Base-by-base conservation (phyloP, 805 yeast species). In the Millerozyma miso region DNA sequence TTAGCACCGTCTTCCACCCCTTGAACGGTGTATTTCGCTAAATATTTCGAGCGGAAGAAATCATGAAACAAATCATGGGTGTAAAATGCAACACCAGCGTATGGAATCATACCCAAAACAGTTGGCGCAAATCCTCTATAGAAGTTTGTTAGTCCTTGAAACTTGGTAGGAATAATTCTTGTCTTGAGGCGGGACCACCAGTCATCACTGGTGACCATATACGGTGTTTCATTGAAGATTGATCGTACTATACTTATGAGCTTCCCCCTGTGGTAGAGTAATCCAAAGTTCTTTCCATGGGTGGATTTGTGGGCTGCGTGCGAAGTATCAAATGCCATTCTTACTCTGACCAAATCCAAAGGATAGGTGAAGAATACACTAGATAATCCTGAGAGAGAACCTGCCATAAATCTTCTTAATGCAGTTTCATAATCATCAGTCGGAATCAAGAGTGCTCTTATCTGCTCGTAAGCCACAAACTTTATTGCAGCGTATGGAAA, bases 401-500 rank as follows among this genome's bases (percentile, higher is more conserved):
- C 99, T 4, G 97, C 86, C 56, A 86, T 53, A 46, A 90, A 72
- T 49, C 99, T 71, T 54, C 98, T 77, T 31, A 75, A 67, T 3
- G 86, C 88, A 1, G 96, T 87, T 60, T 93, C 99, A 55, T 80
- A 77, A 10, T 68, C 67, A 44, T 79, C 83, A 40, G 75, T 69
- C 2, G 96, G 96, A 40, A 93, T 93, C 46, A 93, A 63, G 1
- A 85, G 42, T 10, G 86, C 73, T 47, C 99, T 68, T 38, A 90
- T 80, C 62, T 93, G 98, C 65, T 93, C 99, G 63, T 93, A 93
- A 7, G 95, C 90, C 13, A 93, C 96, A 62, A 91, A 93, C 61
- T 93, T 93, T 56, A 93, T 86, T 8, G 97, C 96, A 3, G 99
- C 97, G 61, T 93, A 93, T 1, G 99, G 99, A 61, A 93, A 91